These are phyloP conservation scores for Aspergillus fumigatus DNA, from an alignment of 2,329 filamentous ascomycete species.

Conservation along the genomic window DNA sequence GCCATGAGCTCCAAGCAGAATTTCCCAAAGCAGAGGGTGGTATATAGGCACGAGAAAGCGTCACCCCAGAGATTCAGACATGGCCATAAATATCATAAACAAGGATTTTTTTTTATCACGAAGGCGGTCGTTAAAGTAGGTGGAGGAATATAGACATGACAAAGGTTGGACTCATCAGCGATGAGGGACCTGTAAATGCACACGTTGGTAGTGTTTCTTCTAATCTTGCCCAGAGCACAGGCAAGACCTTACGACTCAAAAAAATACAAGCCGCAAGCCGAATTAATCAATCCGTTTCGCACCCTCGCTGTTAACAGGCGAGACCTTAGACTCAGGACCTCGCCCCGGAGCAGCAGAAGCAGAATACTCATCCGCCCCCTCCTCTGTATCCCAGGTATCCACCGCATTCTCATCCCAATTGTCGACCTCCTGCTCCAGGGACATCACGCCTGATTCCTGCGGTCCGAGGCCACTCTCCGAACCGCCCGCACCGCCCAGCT, in stretches of 20 bases:
- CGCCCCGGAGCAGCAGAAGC: constrained; percentile 4
- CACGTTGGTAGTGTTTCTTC: not conserved
- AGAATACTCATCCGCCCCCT: constrained; percentile 29
- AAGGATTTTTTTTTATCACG: not conserved
- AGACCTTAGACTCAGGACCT: constrained; percentile 17
- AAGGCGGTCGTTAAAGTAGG: not conserved
- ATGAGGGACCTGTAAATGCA: not conserved
- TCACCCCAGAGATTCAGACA: not conserved
- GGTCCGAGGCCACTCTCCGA: constrained; percentile 45
- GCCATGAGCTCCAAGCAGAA: not conserved
- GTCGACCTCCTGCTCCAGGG: constrained; percentile 77
- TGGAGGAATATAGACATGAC: not conserved
- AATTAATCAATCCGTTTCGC: constrained; percentile 31
- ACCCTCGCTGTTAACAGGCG: constrained; percentile 17
- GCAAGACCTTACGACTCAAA: not conserved
- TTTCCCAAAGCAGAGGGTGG: not conserved
- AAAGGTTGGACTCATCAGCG: not conserved
- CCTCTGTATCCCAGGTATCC: constrained; percentile 62
- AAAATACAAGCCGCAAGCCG: not conserved
- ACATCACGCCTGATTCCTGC: constrained; percentile 64
- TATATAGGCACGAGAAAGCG: not conserved
- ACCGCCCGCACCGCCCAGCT: constrained; percentile 55
- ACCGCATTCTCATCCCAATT: constrained; percentile 88
- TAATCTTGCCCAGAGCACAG: not conserved
- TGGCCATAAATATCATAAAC: not conserved